Base-by-base conservation (phyloP, 257 asterid species). In the Ehretia macrophylla region DNA sequence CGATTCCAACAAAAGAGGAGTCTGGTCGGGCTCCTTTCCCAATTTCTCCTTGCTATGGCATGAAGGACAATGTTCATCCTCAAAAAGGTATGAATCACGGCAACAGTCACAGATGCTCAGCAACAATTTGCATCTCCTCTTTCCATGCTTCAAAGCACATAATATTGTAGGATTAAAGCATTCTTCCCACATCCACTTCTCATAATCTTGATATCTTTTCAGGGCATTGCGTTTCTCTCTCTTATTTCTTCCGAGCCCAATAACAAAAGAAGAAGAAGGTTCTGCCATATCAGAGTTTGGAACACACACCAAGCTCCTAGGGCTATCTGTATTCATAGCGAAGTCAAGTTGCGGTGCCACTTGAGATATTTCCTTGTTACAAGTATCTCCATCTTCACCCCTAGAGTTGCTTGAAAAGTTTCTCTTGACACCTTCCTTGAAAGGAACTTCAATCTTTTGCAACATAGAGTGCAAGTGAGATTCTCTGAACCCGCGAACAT, bases 401-500 rank as follows among this genome's bases (percentile, higher is more conserved):
- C 45, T 67, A 45, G 71, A 53, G 62, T 16, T 55, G 51, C 49
- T 46, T 60, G 49, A 66, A 20, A 46, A 56, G 62, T 78, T 75
- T 64, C 61, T 80, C 64, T 66, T 67, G 10, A 66, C 80, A 32
- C 81, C 58, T 62, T 67, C 78, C 73, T 77, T 91, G 71, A 87
- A 91, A 66, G 88, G 66, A 46, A 64, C 56, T 68, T 84, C 95
- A 71, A 91, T 75, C 55, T 68, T 83, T 72, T 59, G 94, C 81
- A 91, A 71, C 86, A 91, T 81, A 11, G 78, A 67, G 62, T 85
- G 89, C 77, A 91, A 70, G 65, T 85, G 92, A 68, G 82, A 83
- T 74, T 91, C 96, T 82, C 98, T 82, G 62, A 65, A 63, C 54
- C 98, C 96, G 63, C 98, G 98, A 47, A 72, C 64, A 75, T 90